These are phyloP conservation scores for Coelastrella sp. DNA, from an alignment of 139 green algal genomes.

Conservation along the genomic window DNA sequence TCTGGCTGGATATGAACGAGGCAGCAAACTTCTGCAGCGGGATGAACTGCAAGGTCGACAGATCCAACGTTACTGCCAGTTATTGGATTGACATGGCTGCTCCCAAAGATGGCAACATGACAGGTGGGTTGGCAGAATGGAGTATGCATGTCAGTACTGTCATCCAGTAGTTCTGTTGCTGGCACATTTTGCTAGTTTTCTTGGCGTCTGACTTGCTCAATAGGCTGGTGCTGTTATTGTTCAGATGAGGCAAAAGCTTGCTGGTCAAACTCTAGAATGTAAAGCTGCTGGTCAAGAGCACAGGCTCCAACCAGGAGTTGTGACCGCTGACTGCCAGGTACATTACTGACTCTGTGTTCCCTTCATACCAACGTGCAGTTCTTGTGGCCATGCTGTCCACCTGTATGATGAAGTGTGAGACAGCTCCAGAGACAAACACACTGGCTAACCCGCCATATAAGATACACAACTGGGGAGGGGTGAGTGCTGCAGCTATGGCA, in stretches of 20 bases:
- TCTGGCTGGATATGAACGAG: constrained; percentile 40
- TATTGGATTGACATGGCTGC: constrained; percentile 3
- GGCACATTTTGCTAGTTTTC: too few relatives aligned
- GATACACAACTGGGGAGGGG: constrained; percentile 21
- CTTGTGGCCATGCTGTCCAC: background rate
- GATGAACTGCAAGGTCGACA: background rate
- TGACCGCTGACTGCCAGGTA: too few relatives aligned
- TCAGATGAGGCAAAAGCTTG: too few relatives aligned
- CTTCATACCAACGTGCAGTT: too few relatives aligned
- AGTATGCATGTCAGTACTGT: too few relatives aligned
- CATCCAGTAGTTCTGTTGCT: too few relatives aligned
- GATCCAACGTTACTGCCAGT: background rate
- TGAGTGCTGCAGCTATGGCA: background rate
- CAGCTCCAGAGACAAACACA: background rate
- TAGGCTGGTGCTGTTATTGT: too few relatives aligned
- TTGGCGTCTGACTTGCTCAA: too few relatives aligned
- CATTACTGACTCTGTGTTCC: too few relatives aligned
- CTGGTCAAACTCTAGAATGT: too few relatives aligned
- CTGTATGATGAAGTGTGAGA: constrained; percentile 21
- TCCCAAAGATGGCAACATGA: constrained; percentile 13
- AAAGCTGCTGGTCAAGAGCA: too few relatives aligned
- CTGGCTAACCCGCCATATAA: constrained; percentile 27
- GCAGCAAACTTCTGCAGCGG: constrained; percentile 35
- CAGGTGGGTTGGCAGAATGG: background rate
- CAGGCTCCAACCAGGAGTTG: too few relatives aligned